Evolutionary conservation across 164 flowering plant genomes (phyloP).

Genomic region (Cinnamomum chago): DNA sequence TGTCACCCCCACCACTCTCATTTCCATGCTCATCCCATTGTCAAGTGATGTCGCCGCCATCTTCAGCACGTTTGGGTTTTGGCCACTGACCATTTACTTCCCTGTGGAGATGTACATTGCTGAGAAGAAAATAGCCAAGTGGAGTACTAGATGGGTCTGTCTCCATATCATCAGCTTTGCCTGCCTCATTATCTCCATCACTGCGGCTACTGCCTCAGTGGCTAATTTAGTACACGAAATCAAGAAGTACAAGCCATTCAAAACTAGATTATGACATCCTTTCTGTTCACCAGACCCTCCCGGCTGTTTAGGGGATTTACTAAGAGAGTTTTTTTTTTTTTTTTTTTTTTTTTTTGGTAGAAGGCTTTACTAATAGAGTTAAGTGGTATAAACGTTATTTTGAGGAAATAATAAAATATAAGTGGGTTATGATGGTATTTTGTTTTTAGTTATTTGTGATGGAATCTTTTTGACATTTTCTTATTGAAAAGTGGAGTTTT

Average conservation of each 20-base stretch:
- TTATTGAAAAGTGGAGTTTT: too few relatives aligned
- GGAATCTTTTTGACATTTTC: too few relatives aligned
- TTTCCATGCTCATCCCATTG: slow-evolving; percentile 68
- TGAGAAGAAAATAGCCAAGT: slow-evolving; percentile 48
- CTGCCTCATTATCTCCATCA: slow-evolving; percentile 50
- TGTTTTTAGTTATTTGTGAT: too few relatives aligned
- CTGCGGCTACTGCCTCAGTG: slow-evolving; percentile 57
- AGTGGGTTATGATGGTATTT: too few relatives aligned
- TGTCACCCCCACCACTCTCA: slow-evolving; percentile 52
- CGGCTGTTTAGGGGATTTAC: too few relatives aligned
- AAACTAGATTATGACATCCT: too few relatives aligned
- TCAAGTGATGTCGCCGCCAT: slow-evolving; percentile 62
- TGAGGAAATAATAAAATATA: too few relatives aligned
- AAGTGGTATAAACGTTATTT: too few relatives aligned
- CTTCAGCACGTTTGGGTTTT: slow-evolving; percentile 64
- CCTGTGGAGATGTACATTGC: slow-evolving; percentile 72
- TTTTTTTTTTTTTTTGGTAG: too few relatives aligned
- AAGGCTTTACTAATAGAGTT: too few relatives aligned
- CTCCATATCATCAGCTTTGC: slow-evolving; percentile 49
- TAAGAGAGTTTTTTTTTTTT: too few relatives aligned
- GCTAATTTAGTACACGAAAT: slow-evolving; percentile 48
- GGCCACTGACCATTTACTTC: slow-evolving; percentile 72
- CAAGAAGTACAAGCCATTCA: slow-evolving; percentile 41
- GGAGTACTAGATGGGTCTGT: slow-evolving; percentile 56
- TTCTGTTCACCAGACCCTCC: too few relatives aligned